These are phyloP conservation scores for Musa schizocarpa DNA, from an alignment of 176 grass and related monocot genomes.

Conservation along the genomic window DNA sequence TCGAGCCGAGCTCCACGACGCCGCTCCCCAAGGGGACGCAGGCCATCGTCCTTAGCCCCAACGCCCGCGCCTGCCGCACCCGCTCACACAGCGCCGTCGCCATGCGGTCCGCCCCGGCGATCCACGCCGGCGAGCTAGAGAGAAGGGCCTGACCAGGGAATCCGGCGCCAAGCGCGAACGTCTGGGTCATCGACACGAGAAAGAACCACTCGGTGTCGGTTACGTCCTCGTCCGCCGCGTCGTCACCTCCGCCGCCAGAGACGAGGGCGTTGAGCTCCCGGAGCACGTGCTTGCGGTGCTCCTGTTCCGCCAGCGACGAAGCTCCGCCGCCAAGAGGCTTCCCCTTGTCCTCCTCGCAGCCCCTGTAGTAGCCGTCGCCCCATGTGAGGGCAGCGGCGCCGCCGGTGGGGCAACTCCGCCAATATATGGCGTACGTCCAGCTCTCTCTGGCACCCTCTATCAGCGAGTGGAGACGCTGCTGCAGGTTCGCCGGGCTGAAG, in stretches of 20 bases:
- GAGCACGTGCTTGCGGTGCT: conserved; percentile 16
- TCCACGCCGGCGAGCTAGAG: neutral
- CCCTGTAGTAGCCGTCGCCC: conserved; percentile 16
- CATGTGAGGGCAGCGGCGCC: neutral
- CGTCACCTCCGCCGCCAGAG: neutral
- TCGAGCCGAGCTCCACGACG: conserved; percentile 16
- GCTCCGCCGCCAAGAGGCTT: neutral
- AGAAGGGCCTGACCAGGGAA: conserved; percentile 1
- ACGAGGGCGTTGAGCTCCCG: conserved; percentile 7
- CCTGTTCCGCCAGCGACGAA: neutral
- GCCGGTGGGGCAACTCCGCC: neutral
- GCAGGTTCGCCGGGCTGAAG: neutral
- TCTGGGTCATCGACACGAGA: conserved; percentile 13
- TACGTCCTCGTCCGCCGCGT: conserved; percentile 8
- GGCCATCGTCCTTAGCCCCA: conserved; percentile 9
- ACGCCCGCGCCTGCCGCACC: neutral
- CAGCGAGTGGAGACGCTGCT: conserved; percentile 1
- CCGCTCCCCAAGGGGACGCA: conserved; percentile 5
- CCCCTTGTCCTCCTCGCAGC: conserved; percentile 14
- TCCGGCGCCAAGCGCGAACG: neutral
- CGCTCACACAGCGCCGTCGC: neutral
- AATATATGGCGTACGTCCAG: conserved; percentile 16
- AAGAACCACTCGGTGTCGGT: conserved; percentile 18
- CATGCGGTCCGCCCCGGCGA: neutral
- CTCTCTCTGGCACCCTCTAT: neutral